Evolutionary conservation across 768 basidiomycete species (phyloP), one percentile per base, ranked within the genome.

Genomic region (Mycena indigotica): DNA sequence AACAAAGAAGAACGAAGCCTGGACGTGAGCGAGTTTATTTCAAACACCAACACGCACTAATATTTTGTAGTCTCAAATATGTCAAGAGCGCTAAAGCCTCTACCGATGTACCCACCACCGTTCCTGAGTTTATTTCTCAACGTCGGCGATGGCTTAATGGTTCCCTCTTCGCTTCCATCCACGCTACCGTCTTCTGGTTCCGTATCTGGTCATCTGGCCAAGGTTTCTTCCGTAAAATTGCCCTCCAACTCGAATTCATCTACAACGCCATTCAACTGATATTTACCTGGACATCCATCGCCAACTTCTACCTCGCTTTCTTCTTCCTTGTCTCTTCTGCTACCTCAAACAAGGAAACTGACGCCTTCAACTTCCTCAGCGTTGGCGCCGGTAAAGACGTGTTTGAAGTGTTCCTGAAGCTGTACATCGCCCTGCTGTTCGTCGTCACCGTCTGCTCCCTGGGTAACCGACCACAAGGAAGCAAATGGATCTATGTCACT

Each of bases 61-160:
- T 48, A 53, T 50, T 24, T 28, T 45, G 23, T 35, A 50, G 60
- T 16, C 74, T 93, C 65, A 88, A 87, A 72, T 95, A 94, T 68
- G 93, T 95, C 72, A 93, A 93, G 80, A 90, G 85, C 66, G 95
- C 95, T 16, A 94, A 95, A 64, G 95, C 94, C 0, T 83, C 94
- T 40, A 98, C 95, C n/a, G 95, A 98, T 74, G 95, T 96, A 3
- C 95, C 95, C 28, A 89, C 93, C 32, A 81, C 85, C 19, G 87
- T 96, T 50, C 85, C 95, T 15, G 95, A 97, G 70, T 96, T 96
- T 75, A 97, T 96, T 62, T 93, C 91, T 2, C 95, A 98, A 68
- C 88, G 93, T 69, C 87, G 93, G 66, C 83, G 93, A 66, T 95
- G 87, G 89, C 72, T 91, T 55, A 90, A 91, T 66, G 95, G 95